Evolutionary conservation across 768 basidiomycete genomes (phyloP).

Genomic region (Kwoniella sp.): DNA sequence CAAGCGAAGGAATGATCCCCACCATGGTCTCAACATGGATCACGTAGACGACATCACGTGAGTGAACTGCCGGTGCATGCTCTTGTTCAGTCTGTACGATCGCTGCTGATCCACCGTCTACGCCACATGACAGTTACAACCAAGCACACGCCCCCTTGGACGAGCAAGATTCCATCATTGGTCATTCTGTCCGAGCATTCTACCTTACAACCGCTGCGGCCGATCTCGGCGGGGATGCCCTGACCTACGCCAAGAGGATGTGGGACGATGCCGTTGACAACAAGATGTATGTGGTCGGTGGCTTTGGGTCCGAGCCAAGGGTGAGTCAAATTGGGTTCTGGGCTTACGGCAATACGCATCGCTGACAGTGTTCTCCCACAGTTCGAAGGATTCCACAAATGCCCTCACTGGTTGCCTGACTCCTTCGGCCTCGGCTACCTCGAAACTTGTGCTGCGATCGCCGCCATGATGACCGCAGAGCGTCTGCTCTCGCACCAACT

Average conservation of each 20-base stretch:
- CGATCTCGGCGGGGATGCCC: slow-evolving; percentile 33
- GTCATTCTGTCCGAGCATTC: slow-evolving; percentile 44
- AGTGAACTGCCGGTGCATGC: slow-evolving; percentile 18
- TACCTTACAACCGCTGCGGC: slow-evolving; percentile 43
- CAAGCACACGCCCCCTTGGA: slow-evolving; percentile 38
- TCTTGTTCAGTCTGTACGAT: too few species aligned
- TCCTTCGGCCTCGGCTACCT: slow-evolving; percentile 43
- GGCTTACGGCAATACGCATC: too few species aligned
- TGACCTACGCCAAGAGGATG: slow-evolving; percentile 38
- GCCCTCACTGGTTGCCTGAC: slow-evolving; percentile 33
- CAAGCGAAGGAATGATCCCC: slow-evolving; percentile 15
- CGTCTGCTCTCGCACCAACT: slow-evolving; percentile 32
- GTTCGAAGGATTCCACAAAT: slow-evolving; percentile 37
- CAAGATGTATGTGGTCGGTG: slow-evolving; percentile 47
- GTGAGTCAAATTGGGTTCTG: slow-evolving; percentile 26
- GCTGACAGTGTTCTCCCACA: too few species aligned
- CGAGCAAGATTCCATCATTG: slow-evolving; percentile 36
- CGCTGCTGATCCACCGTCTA: too few species aligned
- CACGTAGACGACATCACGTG: slow-evolving; percentile 24
- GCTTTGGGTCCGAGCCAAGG: slow-evolving; percentile 39
- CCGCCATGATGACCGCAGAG: slow-evolving; percentile 44
- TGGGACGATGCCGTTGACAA: slow-evolving; percentile 32
- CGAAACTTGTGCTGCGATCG: slow-evolving; percentile 46
- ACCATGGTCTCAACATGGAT: slow-evolving; percentile 15
- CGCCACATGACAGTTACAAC: slow-evolving; percentile 34